Conservation (phyloP, 140 eudicot species). For the Oenanthe javanica region DNA sequence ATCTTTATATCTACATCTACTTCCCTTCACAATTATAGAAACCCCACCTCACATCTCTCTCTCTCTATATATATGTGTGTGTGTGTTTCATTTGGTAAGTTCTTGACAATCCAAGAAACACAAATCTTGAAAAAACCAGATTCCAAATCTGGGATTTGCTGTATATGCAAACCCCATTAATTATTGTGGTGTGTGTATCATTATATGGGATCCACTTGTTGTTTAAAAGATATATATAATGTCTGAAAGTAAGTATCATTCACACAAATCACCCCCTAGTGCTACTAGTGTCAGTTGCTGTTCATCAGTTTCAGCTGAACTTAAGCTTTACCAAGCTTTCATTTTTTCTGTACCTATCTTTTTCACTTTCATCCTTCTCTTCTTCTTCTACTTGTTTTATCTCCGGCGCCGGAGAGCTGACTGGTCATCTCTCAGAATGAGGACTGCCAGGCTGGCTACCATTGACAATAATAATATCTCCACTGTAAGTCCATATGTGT, state of each 20-base stretch:
- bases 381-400: constrained; percentile 62
- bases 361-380: constrained; percentile 58
- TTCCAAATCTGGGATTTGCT: constrained; percentile 1
- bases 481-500: constrained; percentile 16
- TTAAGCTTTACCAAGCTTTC: constrained; percentile 62
- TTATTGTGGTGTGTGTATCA: background rate
- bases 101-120: background rate
- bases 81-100: too few relatives aligned
- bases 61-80: background rate
- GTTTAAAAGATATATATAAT: background rate
- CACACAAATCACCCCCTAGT: constrained; percentile 8
- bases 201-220: background rate
- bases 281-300: constrained; percentile 8
- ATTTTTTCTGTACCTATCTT: constrained; percentile 61
- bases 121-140: background rate
- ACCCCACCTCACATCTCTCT: background rate
- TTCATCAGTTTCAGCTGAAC: constrained; percentile 28
- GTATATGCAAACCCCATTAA: background rate
- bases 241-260: background rate
- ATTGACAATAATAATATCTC: constrained; percentile 27
- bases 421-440: constrained; percentile 39
- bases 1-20: background rate
- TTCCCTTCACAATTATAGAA: background rate
- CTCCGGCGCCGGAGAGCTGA: constrained; percentile 58
- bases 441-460: constrained; percentile 10